Conservation (phyloP, 768 basidiomycete genomes). For the Dioszegia hungarica region DNA sequence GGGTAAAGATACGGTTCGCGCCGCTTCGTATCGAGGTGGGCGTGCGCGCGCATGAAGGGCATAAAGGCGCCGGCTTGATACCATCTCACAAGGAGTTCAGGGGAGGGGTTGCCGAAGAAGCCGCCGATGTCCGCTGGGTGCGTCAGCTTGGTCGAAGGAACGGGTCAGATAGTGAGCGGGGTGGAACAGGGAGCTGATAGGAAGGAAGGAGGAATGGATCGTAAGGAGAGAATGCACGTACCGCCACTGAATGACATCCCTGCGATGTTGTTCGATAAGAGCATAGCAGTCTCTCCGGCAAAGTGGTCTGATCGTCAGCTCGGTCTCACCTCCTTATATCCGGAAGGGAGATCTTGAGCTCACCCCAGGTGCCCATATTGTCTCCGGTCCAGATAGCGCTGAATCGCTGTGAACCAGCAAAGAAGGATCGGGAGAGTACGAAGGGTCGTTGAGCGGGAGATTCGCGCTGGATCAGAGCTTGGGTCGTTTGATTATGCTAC, state of each 20-base stretch:
- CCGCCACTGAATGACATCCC: conserved; percentile 90
- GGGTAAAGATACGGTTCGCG: conserved; percentile 91
- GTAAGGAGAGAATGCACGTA: conserved; percentile 54
- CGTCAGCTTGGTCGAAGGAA: conserved; percentile 11
- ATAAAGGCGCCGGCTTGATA: conserved; percentile 92
- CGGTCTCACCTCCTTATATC: too few relatives aligned
- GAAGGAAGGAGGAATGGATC: too few relatives aligned
- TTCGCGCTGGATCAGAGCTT: conserved; percentile 72
- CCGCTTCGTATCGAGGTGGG: conserved; percentile 94
- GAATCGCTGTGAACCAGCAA: conserved; percentile 87
- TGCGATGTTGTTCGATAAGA: conserved; percentile 76
- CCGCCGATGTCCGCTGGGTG: conserved; percentile 88
- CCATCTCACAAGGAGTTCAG: conserved; percentile 94
- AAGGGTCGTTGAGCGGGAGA: conserved; percentile 78
- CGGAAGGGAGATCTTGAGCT: too few relatives aligned
- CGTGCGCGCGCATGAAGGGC: conserved; percentile 98
- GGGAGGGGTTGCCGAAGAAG: conserved; percentile 93
- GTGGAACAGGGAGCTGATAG: too few relatives aligned
- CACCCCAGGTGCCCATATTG: conserved; percentile 84
- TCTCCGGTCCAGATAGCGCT: conserved; percentile 99
- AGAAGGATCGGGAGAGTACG: conserved; percentile 92
- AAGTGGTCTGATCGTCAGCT: conserved; percentile 64
- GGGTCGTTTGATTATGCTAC: conserved; percentile 76
- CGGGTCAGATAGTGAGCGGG: too few relatives aligned
- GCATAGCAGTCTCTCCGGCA: conserved; percentile 87